Evolutionary conservation across 2,329 filamentous ascomycete genomes (phyloP).

Genomic region (Domatiomyces globalis): DNA sequence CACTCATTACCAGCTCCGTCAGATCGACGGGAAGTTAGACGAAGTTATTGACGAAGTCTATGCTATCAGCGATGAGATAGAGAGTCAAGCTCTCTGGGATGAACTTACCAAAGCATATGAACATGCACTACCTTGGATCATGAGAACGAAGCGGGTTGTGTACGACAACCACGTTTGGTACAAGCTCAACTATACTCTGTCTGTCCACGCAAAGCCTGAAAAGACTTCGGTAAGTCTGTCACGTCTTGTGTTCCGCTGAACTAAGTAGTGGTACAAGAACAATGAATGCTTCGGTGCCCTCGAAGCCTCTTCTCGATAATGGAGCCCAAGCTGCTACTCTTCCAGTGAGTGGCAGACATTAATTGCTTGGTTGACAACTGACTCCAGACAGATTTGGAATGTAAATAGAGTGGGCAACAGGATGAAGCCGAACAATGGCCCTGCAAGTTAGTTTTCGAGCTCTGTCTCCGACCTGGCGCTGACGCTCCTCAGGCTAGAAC

Average conservation of each 20-base stretch:
- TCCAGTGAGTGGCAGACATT: no score
- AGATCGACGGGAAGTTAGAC: slow-evolving; percentile 6
- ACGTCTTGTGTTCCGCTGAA: neutral
- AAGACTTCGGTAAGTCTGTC: neutral
- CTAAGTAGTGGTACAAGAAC: neutral
- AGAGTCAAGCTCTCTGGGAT: slow-evolving; percentile 1
- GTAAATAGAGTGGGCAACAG: no score
- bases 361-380: no score
- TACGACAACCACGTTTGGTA: slow-evolving; percentile 12
- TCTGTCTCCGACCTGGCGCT: no score
- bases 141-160: slow-evolving; percentile 6
- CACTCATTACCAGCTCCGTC: slow-evolving; percentile 9
- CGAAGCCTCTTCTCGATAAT: no score
- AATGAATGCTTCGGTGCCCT: neutral
- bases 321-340: no score
- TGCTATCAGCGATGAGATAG: slow-evolving; percentile 3
- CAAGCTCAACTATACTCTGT: slow-evolving; percentile 12
- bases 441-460: no score
- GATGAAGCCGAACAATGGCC: no score
- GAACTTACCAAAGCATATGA: slow-evolving; percentile 5
- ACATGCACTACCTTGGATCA: slow-evolving; percentile 7
- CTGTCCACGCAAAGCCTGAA: neutral
- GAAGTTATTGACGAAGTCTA: slow-evolving; percentile 6
- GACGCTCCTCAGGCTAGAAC: no score
- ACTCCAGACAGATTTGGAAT: no score